Conservation (phyloP, 768 basidiomycete species). For the Gymnopilus dilepis region DNA sequence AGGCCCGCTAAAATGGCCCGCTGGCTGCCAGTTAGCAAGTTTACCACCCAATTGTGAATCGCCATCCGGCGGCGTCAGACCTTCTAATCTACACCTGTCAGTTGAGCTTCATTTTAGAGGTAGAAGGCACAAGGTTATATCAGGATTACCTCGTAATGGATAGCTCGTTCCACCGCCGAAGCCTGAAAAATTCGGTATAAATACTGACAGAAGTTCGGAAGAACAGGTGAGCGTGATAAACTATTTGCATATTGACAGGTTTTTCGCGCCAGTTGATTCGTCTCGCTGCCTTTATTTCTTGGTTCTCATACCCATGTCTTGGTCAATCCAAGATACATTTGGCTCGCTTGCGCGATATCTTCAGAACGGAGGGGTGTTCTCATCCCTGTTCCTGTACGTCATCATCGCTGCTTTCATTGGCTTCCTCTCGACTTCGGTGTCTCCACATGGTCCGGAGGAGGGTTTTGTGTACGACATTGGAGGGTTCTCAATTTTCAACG, state of each 20-base stretch:
- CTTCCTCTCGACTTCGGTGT: background rate
- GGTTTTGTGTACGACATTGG: slow-evolving; percentile 6
- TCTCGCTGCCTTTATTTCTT: background rate
- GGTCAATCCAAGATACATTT: background rate
- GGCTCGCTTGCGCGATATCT: background rate
- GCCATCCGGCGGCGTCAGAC: background rate
- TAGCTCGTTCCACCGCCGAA: too few relatives aligned
- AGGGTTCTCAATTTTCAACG: slow-evolving; percentile 29
- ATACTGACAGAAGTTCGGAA: background rate
- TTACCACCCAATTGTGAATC: background rate
- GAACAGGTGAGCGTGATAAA: background rate
- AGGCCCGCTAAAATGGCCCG: background rate
- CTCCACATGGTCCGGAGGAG: background rate
- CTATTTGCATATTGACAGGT: background rate
- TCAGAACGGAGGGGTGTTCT: background rate
- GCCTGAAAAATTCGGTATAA: background rate
- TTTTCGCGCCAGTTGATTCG: background rate
- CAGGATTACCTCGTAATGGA: too few relatives aligned
- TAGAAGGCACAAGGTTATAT: too few relatives aligned
- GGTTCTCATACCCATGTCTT: background rate
- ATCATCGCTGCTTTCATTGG: background rate
- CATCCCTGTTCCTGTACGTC: background rate
- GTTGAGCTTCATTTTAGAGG: too few relatives aligned
- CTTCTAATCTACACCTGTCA: background rate
- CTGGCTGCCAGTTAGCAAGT: background rate